Evolutionary conservation across 805 yeast genomes (phyloP), one percentile per base, ranked within the genome.

Genomic region (Candida arabinofermentans): DNA sequence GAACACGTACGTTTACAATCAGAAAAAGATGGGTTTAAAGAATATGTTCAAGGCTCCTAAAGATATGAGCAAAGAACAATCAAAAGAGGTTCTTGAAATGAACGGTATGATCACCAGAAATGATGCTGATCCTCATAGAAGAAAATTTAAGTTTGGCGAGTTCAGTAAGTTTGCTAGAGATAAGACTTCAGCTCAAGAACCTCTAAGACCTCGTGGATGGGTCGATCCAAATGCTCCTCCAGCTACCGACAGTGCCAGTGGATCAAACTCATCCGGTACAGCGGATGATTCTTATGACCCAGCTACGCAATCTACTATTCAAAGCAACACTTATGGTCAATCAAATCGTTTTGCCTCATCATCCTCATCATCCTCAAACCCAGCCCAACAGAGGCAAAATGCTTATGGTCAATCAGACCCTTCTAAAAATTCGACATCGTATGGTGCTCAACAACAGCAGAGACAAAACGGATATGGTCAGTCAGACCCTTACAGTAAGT

Each of bases 21-120:
- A 12, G 24, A n/a, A n/a, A 39, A 40, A 38, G 12, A 75, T 74
- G 81, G 80, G 79, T 13, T 47, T 74, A 40, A 74, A 69, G 53
- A 71, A 67, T 34, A 59, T 72, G 36, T 75, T 74, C 55, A 75
- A 65, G 42, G 71, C 78, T 16, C 77, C 76, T 12, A 65, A 70
- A 39, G 80, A 75, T 52, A 67, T 67, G 40, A 65, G 69, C 5
- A 59, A 62, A 18, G 67, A 67, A 13, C 66, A 67, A 34, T 64
- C 69, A 34, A 58, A 68, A 31, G 74, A 73, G 12, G 49, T 59
- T 14, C 59, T 76, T 49, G 62, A 63, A 46, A 67, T 66, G 27
- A 56, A 68, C 29, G 79, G 78, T 33, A 61, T 74, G 19, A 55
- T 67, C 3, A 64, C 67, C 14, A 72, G 67, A 44, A 59, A 61